phyloP scores from a whole-genome alignment of 2,329 filamentous ascomycete genomes.

The Akanthomyces muscarius region DNA sequence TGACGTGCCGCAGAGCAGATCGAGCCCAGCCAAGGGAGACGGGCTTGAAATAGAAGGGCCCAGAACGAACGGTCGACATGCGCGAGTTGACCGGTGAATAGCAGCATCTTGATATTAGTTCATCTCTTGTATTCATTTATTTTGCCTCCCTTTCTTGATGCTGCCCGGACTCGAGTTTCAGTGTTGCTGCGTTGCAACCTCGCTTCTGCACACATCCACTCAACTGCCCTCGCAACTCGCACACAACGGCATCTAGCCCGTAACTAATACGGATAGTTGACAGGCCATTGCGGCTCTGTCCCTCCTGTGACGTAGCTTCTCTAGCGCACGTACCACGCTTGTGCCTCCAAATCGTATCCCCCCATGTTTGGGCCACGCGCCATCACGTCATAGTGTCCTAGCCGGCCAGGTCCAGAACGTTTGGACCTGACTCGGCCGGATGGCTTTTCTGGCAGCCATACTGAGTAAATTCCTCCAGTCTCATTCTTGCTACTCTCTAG shows the following conservation, averaged over 20 bases:
- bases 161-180: neutral
- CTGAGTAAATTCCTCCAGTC: neutral
- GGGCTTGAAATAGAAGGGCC: slow-evolving; percentile 14
- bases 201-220: neutral
- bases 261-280: neutral
- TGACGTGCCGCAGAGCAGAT: slow-evolving; percentile 10
- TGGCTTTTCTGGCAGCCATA: neutral
- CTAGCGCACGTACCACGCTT: slow-evolving; percentile 1
- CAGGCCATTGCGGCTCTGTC: neutral
- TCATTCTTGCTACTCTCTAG: neutral
- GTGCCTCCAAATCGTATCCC: slow-evolving; percentile 4
- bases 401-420: slow-evolving; percentile 14
- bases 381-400: slow-evolving; percentile 13
- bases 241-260: neutral
- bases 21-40: slow-evolving; percentile 1
- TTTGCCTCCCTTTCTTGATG: neutral
- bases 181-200: neutral
- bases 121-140: neutral
- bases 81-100: neutral
- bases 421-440: slow-evolving; percentile 3
- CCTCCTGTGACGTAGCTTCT: neutral
- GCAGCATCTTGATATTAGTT: neutral
- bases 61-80: slow-evolving; percentile 8
- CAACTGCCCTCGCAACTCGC: neutral
- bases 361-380: slow-evolving; percentile 1